Base-by-base conservation (phyloP, 179 eudicot genomes). In the Beta corolliflora region DNA sequence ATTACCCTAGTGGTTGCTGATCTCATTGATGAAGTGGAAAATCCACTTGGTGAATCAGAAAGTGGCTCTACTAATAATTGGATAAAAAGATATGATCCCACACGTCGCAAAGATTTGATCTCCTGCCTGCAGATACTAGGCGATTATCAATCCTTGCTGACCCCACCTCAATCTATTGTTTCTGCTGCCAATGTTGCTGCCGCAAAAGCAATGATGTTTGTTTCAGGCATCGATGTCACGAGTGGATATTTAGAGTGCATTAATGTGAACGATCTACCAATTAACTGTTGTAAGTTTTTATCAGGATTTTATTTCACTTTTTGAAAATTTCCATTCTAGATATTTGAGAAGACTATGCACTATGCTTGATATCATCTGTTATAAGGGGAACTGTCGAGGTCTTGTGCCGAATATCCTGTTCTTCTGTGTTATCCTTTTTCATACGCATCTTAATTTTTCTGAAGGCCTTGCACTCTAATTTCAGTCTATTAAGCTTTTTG, bases 111-210 rank as follows among this genome's bases (percentile, higher is more conserved):
- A 81, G 97, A 86, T 76, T 85, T 96, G 82, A 85, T 92, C 77
- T 94, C 94, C 70, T 88, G 93, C 88, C 89, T 96, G 80, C 98
- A 91, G 84, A 86, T 88, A 64, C 86, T 96, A 60, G 92, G 91
- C 36, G 90, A 90, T 83, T 93, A 89, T 78, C 87, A 91, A 79
- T 86, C 88, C 80, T 88, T 94, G 92, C 83, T 96, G 84, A 83
- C 86, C 66, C 99, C 99, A 60, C 98, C 98, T 63, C 93, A 86
- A 56, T 83, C 93, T 79, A 90, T 93, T 76, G 82, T 88, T 77
- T 76, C 93, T 75, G 88, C 90, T 16, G 98, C 98, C 81, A 91
- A 94, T 86, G 84, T 87, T 87, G 99, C 98, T 86, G 97, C 97
- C 87, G 91, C 97, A 58, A 96, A 91, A 88, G 99, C 99, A 76